Base-by-base conservation (phyloP, 2,329 filamentous ascomycete genomes). In the Diplodia seriata region DNA sequence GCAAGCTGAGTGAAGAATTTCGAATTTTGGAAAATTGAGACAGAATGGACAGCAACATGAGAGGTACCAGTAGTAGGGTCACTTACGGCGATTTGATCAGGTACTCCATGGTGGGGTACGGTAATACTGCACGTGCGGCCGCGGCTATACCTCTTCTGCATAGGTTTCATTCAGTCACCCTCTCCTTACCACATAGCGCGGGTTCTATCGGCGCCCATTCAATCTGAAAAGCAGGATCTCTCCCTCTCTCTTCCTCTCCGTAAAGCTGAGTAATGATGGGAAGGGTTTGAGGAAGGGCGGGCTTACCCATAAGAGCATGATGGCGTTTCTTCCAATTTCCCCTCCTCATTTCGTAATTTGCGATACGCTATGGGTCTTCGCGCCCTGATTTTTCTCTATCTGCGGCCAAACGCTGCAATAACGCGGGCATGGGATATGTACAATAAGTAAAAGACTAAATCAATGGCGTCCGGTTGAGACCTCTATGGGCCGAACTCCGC, bases 381-480 rank as follows among this genome's bases (percentile, higher is more conserved):
- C 20, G n/a, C 20, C 20, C 50, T 55, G 47, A 20, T 8, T 53
- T 15, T 50, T 43, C 31, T 36, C 26, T 64, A 47, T 38, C 40
- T 54, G 29, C 61, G 31, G 31, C 31, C 14, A 18, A 40, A 14
- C 5, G 38, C 15, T 49, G 23, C 50, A 29, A 29, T 26, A 47
- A 33, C 12, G 47, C 31, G 59, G 31, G 15, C 29, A 38, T 26
- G 59, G 47, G 47, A 9, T 40, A 50, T 63, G 59, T 63, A 63
- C 47, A 63, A 63, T 53, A 63, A 51, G 47, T 20, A 38, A 51
- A 61, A 51, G 47, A 51, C 50, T 38, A 51, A 51, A 63, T 53
- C 50, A 7, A 63, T 33, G 47, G 43, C 50, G 43, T 61, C 23
- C 33, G 57, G 40, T 20, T 47, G 38, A 47, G 18, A 11, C 8